Percentiles rank a stretch among this genome's conserved stretches.
phyloP scores from a whole-genome alignment of 177 flowering plant species.

The Vitis hybrid region DNA sequence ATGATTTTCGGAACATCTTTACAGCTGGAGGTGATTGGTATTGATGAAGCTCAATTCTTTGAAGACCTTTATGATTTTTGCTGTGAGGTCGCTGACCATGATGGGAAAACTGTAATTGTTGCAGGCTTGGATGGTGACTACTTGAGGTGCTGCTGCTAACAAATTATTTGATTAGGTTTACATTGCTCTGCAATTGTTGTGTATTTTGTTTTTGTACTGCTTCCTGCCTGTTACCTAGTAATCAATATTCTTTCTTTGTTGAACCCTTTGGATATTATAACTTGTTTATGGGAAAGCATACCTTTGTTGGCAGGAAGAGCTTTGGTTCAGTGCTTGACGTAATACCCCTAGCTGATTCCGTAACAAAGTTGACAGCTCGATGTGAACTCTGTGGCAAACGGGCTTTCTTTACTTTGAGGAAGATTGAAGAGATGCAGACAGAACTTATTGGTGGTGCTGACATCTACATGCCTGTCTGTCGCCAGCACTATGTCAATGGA shows the following conservation, averaged over 20 bases:
- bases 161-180: not conserved
- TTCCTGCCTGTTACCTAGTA: not conserved
- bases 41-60: slow-evolving; percentile 97
- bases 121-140: slow-evolving; percentile 98
- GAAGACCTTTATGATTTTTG: slow-evolving; percentile 94
- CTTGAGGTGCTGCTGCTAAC: slow-evolving; percentile 55
- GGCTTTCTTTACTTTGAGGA: slow-evolving; percentile 84
- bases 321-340: slow-evolving; percentile 90
- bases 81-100: slow-evolving; percentile 75
- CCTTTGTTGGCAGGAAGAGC: slow-evolving; percentile 56
- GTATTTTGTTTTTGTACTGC: not conserved
- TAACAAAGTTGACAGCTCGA: slow-evolving; percentile 85
- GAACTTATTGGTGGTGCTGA: slow-evolving; percentile 94
- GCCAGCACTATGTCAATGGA: slow-evolving; percentile 78
- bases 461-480: slow-evolving; percentile 94
- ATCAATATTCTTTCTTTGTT: not conserved
- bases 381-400: slow-evolving; percentile 87
- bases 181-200: not conserved
- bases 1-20: slow-evolving; percentile 4
- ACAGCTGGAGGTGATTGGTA: slow-evolving; percentile 94
- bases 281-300: not conserved
- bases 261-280: not conserved
- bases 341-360: slow-evolving; percentile 82
- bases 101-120: slow-evolving; percentile 84
- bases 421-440: slow-evolving; percentile 59